Percentiles rank a stretch among this genome's conserved stretches.
These are phyloP conservation scores for Dictyostelium discoideum DNA, from an alignment of 78 protist species.

Conservation along the genomic window DNA sequence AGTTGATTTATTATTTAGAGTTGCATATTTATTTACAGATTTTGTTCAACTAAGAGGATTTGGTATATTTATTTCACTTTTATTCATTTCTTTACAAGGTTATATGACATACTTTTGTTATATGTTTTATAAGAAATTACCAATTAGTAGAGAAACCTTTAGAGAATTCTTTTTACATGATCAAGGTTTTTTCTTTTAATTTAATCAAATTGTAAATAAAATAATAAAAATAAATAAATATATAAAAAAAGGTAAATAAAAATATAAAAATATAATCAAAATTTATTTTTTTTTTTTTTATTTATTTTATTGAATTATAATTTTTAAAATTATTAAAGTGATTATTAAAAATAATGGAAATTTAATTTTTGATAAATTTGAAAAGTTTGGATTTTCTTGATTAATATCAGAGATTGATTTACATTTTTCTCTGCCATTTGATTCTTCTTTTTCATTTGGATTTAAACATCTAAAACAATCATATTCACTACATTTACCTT, in stretches of 20 bases:
- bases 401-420: not conserved
- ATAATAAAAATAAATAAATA: not conserved
- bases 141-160: conserved; percentile 20
- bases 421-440: not conserved
- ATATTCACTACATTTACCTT: conserved; percentile 52
- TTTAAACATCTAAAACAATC: conserved; percentile 40
- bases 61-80: conserved; percentile 44
- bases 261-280: not conserved
- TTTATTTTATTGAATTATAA: not conserved
- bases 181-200: conserved; percentile 24
- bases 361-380: not conserved
- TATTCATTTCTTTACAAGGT: conserved; percentile 21
- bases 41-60: conserved; percentile 17
- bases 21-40: conserved; percentile 38
- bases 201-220: not conserved
- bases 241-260: not conserved
- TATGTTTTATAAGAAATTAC: conserved; percentile 27
- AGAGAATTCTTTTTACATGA: conserved; percentile 64
- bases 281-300: not conserved
- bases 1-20: conserved; percentile 65
- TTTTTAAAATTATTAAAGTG: not conserved
- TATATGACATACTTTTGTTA: conserved; percentile 37
- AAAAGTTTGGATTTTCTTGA: not conserved
- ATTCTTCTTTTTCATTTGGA: not conserved
- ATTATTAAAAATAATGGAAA: not conserved